Conservation (phyloP, 2,329 filamentous ascomycete genomes). For the Fusarium multiceps region DNA sequence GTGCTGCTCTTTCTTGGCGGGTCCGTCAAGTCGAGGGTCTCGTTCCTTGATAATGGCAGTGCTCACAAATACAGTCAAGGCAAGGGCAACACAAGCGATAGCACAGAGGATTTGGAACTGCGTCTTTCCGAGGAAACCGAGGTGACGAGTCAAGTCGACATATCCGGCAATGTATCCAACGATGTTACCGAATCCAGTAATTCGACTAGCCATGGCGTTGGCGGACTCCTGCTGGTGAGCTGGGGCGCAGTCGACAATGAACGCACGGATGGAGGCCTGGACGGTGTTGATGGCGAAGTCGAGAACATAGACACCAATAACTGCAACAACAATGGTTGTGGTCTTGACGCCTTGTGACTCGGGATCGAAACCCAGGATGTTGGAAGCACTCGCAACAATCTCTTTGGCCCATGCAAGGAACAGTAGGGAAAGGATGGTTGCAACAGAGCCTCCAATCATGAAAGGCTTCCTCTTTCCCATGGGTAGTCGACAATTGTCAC, state of each 20-base stretch:
- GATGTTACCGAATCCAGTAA: conserved; percentile 90
- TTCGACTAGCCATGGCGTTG: conserved; percentile 92
- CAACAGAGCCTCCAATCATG: conserved; percentile 76
- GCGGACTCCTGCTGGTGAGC: conserved; percentile 93
- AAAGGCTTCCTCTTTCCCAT: conserved; percentile 87
- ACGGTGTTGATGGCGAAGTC: conserved; percentile 98
- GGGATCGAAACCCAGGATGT: conserved; percentile 76
- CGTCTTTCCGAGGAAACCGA: conserved; percentile 85
- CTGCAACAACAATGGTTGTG: conserved; percentile 79
- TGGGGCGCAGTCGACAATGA: conserved; percentile 93
- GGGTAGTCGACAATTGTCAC: conserved; percentile 77
- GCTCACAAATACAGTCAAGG: conserved; percentile 76
- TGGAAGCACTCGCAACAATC: conserved; percentile 74
- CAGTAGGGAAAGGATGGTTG: conserved; percentile 75
- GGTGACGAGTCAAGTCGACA: conserved; percentile 76
- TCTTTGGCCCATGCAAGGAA: conserved; percentile 80
- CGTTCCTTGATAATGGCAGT: conserved; percentile 77
- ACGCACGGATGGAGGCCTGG: conserved; percentile 90
- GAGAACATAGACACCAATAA: conserved; percentile 87
- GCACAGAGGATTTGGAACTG: conserved; percentile 95
- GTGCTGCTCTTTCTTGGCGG: conserved; percentile 67
- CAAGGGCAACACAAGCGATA: conserved; percentile 81
- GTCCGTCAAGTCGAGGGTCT: conserved; percentile 79
- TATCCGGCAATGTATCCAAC: conserved; percentile 90
- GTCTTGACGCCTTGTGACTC: conserved; percentile 72